A percentile compares a stretch with the other conserved stretches of the same genome.
Conservation (phyloP, 768 basidiomycete species). For the Cystobasidium tubakii region DNA sequence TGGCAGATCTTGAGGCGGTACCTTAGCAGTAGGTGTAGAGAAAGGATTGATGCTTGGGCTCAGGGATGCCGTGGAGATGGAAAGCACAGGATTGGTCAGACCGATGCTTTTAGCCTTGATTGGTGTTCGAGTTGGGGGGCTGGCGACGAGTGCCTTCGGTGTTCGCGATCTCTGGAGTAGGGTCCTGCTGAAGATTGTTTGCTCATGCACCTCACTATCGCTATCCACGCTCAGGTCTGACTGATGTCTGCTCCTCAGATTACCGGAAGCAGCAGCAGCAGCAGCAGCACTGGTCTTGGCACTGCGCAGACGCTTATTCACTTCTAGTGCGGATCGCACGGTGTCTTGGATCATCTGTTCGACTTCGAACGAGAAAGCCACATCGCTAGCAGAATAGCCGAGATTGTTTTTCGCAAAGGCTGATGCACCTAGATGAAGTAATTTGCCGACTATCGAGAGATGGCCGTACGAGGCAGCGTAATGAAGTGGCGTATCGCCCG, state of each 20-base stretch:
- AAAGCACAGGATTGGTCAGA: background rate
- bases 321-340: slow-evolving; percentile 16
- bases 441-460: slow-evolving; percentile 64
- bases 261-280: too few species aligned
- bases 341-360: slow-evolving; percentile 23
- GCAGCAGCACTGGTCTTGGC: background rate
- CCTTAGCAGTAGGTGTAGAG: background rate
- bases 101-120: background rate
- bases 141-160: background rate
- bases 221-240: background rate
- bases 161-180: background rate
- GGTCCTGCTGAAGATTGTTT: background rate
- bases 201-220: background rate
- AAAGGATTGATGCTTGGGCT: background rate
- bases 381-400: slow-evolving; percentile 63
- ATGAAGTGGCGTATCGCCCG: slow-evolving; percentile 85
- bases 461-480: slow-evolving; percentile 95
- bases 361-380: slow-evolving; percentile 7
- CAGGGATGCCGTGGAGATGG: background rate
- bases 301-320: slow-evolving; percentile 9
- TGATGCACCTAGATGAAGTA: slow-evolving; percentile 77
- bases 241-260: background rate
- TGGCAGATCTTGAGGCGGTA: background rate
- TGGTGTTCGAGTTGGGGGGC: background rate
- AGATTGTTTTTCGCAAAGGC: slow-evolving; percentile 80